Evolutionary conservation across 2,329 filamentous ascomycete species (phyloP).

Genomic region (Pyrenochaeta sp.): DNA sequence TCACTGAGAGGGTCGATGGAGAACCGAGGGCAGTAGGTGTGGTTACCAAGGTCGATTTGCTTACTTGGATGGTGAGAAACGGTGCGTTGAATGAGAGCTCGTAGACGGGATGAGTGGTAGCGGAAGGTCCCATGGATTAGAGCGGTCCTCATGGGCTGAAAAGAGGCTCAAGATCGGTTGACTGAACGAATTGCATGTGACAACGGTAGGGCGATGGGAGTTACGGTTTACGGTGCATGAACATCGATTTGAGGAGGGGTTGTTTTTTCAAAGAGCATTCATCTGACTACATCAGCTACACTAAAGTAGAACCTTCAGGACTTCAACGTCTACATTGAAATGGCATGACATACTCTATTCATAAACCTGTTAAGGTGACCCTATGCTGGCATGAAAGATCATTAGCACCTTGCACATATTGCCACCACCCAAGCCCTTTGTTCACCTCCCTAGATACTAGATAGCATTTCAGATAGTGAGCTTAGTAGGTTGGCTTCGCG

Average conservation of each 20-base stretch:
- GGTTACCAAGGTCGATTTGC: constrained; percentile 94
- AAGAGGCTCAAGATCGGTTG: too few species aligned
- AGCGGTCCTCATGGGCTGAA: too few species aligned
- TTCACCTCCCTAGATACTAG: too few species aligned
- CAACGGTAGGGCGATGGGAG: background rate
- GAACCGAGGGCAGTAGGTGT: constrained; percentile 83
- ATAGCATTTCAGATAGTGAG: too few species aligned
- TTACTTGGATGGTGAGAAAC: constrained; percentile 83
- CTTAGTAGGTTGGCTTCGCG: too few species aligned
- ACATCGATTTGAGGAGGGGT: background rate
- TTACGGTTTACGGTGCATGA: background rate
- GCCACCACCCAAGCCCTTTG: too few species aligned
- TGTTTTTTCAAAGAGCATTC: background rate
- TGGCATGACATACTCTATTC: background rate
- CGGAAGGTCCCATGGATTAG: too few species aligned
- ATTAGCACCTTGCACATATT: too few species aligned
- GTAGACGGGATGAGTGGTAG: background rate
- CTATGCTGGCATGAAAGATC: too few species aligned
- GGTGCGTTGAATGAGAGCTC: constrained; percentile 16
- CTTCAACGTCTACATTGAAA: constrained; percentile 10
- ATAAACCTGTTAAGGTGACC: too few species aligned
- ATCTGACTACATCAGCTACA: background rate
- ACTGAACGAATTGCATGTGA: background rate
- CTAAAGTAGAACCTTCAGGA: background rate
- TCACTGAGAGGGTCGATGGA: constrained; percentile 75